Base-by-base conservation (phyloP, 768 basidiomycete genomes). In the Scleroderma citrinum region DNA sequence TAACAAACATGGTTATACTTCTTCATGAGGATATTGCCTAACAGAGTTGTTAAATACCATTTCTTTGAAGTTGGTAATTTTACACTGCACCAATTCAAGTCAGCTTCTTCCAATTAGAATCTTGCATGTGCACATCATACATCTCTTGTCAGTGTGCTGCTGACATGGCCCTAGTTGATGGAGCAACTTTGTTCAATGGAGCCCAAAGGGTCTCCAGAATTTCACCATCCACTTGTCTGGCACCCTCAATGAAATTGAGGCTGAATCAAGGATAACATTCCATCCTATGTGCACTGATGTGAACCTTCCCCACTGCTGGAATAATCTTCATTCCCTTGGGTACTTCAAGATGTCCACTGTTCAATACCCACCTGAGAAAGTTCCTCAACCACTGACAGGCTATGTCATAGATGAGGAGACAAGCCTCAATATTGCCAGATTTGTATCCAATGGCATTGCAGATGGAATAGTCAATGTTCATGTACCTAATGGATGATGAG, bases 151-250 rank as follows among this genome's bases (percentile, higher is more conserved):
- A 20, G 21, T 40, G 39, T 6, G 44, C 29, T 16, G 7, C 7
- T 7, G 7, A 7, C 50, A 68, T 66, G 0, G 53, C 56, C 0
- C 61, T 37, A 0, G 60, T 59, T 8, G 56, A 62, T 0, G 56
- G 26, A 0, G 64, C 62, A 0, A 65, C 56, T 2, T 61, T 51
- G 34, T 71, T 71, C 0, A 70, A 48, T 0, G 48, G 24, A 0
- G 59, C 47, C 69, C 69, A 72, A 0, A 71, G 38, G 0, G 64
- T 66, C 34, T 71, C 69, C 7, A 72, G 24, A 3, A 71, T 67
- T 36, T 71, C 64, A 0, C 68, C 65, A 39, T 69, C 65, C 0
- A 67, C 38, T 7, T 65, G 53, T 0, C 65, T 63, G 0, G 53
- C 56, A 0, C 69, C 69, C 2, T 35, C 38, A 10, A 72, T 59